Conservation (phyloP, 2,329 filamentous ascomycete genomes). For the Diatrype stigma region DNA sequence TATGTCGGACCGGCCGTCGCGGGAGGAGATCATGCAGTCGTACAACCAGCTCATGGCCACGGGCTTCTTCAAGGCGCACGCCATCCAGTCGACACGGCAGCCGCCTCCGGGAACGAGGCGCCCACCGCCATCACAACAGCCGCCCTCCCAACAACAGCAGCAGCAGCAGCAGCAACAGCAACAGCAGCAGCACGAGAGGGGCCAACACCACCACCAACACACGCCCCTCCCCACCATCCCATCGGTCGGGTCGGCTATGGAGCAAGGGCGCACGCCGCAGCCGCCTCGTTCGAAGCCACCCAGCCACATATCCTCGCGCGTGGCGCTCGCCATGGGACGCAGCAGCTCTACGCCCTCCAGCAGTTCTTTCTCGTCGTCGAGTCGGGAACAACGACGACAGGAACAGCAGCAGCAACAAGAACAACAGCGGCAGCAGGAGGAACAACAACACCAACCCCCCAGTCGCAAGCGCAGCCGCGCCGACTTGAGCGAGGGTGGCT, state of each 20-base stretch:
- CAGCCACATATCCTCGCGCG: neutral
- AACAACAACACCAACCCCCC: constrained; percentile 17
- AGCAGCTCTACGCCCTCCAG: constrained; percentile 5
- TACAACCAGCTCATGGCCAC: constrained; percentile 54
- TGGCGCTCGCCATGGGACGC: neutral
- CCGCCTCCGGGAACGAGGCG: constrained; percentile 24
- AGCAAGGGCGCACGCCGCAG: constrained; percentile 6
- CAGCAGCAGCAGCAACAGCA: too few species aligned
- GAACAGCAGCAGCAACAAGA: neutral
- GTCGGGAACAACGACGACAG: too few species aligned
- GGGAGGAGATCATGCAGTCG: constrained; percentile 51
- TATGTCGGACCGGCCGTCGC: constrained; percentile 27
- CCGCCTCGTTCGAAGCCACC: constrained; percentile 4
- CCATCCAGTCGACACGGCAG: constrained; percentile 53
- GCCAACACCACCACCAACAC: neutral
- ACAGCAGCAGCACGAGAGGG: neutral
- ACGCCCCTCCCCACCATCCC: constrained; percentile 13
- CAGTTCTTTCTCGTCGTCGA: neutral
- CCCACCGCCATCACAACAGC: neutral
- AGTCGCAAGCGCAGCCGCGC: constrained; percentile 49
- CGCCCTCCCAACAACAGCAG: too few species aligned
- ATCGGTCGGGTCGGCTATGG: constrained; percentile 13
- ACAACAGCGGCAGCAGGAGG: neutral
- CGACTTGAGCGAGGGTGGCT: constrained; percentile 31
- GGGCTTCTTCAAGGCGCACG: constrained; percentile 56